Base-by-base conservation (phyloP, 2,329 filamentous ascomycete species). In the Exophiala lecanii-corni region DNA sequence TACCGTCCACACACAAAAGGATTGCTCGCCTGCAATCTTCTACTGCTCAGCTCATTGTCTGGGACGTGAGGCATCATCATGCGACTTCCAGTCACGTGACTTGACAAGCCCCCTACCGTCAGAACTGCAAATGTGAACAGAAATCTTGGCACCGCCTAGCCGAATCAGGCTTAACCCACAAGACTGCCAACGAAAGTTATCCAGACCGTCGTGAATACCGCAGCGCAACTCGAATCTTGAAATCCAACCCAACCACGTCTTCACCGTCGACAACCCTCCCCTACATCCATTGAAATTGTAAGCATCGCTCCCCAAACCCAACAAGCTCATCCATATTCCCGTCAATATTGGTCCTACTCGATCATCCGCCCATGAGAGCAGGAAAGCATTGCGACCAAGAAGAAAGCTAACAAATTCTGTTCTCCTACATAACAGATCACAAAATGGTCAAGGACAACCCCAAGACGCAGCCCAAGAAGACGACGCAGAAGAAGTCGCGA, bases 401-500 rank as follows among this genome's bases (percentile, higher is more conserved):
- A n/a, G n/a, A 30, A 43, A 30, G 33, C 20, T 7, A 32, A 19
- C 41, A 31, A 13, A 13, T 20, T 37, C n/a, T 9, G 18, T 31
- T 34, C 30, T 35, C 31, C 15, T 9, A 12, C 35, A 36, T 41
- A 45, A 32, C 17, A 15, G 10, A 38, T 5, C n/a, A 9, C 39
- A 49, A 41, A 45, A 56, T 55, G 53, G 54, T 33, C 32, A 56
- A 53, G 45, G 49, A 49, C 45, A 56, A 56, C 43, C 49, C 52
- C 43, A 51, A 49, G 34, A 57, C 50, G 58, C 56, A 67, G 79
- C 74, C 76, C 68, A 84, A 84, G 80, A 82, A 81, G 63, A 79
- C 73, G 66, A 66, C 70, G 58, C 59, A 64, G 65, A 84, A 83
- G 78, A 85, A 84, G 75, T 63, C 71, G 61, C 87, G 89, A 70